A percentile compares a stretch with the other conserved stretches of the same genome.
Conservation (phyloP, 345 rosid genomes). For the Hevea brasiliensis region DNA sequence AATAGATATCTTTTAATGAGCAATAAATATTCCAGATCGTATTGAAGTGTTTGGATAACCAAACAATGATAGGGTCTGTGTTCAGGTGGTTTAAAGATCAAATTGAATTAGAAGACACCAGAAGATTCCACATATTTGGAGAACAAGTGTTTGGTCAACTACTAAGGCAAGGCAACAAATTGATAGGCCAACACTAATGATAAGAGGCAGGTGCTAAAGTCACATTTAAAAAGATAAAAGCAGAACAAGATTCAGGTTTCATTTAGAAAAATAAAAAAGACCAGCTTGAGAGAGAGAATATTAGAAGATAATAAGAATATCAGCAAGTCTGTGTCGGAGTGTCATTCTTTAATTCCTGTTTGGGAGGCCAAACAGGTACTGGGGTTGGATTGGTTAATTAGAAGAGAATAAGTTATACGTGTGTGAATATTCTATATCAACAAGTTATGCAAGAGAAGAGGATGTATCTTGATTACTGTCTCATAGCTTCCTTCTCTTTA, state of each 20-base stretch:
- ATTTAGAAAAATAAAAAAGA: too few relatives aligned
- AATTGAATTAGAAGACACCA: background rate
- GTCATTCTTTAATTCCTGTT: too few relatives aligned
- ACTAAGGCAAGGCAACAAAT: background rate
- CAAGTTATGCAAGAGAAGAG: too few relatives aligned
- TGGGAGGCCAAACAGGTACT: too few relatives aligned
- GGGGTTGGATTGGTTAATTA: too few relatives aligned
- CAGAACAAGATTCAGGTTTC: background rate
- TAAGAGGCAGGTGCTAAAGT: background rate
- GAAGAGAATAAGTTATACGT: too few relatives aligned
- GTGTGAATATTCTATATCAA: too few relatives aligned
- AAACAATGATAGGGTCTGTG: too few relatives aligned
- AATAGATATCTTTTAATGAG: background rate
- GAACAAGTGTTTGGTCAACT: background rate
- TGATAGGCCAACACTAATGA: background rate
- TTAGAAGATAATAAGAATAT: too few relatives aligned
- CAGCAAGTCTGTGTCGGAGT: background rate
- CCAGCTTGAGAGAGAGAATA: background rate
- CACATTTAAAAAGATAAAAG: background rate
- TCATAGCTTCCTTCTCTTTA: too few relatives aligned
- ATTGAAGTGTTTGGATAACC: background rate
- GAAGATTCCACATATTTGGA: background rate
- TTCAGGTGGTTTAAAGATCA: too few relatives aligned
- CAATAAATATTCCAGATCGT: background rate
- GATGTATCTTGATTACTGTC: too few relatives aligned